Conservation (phyloP, 2,329 filamentous ascomycete species). For the Trichoderma sp. region DNA sequence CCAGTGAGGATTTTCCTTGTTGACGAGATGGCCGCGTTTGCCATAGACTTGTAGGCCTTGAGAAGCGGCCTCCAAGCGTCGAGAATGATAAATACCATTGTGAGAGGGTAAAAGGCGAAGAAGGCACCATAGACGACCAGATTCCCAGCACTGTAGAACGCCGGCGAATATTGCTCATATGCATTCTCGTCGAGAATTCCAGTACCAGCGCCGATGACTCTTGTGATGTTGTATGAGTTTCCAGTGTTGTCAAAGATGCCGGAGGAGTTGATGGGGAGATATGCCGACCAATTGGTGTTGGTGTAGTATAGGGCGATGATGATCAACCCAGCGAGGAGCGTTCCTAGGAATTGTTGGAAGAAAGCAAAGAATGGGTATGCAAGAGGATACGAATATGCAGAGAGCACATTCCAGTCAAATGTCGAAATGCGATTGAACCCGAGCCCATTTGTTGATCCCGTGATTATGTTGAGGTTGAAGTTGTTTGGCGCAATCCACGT, state of each 20-base stretch:
- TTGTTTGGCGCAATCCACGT: slow-evolving; percentile 54
- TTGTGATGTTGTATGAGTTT: slow-evolving; percentile 44
- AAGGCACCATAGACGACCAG: slow-evolving; percentile 38
- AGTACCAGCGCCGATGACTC: slow-evolving; percentile 46
- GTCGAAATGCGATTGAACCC: slow-evolving; percentile 55
- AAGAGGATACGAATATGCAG: slow-evolving; percentile 34
- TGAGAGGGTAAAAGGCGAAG: slow-evolving; percentile 41
- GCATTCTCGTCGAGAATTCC: slow-evolving; percentile 40
- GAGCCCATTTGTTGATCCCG: slow-evolving; percentile 45
- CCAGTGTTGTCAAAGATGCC: slow-evolving; percentile 50
- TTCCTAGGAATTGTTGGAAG: slow-evolving; percentile 41
- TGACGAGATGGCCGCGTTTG: slow-evolving; percentile 25
- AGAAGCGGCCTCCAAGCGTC: slow-evolving; percentile 38
- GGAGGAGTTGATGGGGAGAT: slow-evolving; percentile 53
- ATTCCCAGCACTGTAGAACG: slow-evolving; percentile 41
- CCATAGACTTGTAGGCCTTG: slow-evolving; percentile 40
- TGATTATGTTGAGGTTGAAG: slow-evolving; percentile 46
- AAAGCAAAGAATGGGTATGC: slow-evolving; percentile 43
- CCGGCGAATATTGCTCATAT: slow-evolving; percentile 43
- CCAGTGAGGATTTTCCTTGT: slow-evolving; percentile 26
- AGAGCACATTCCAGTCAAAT: slow-evolving; percentile 52
- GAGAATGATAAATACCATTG: slow-evolving; percentile 42
- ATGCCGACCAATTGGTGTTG: slow-evolving; percentile 43
- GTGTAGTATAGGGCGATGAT: slow-evolving; percentile 41
- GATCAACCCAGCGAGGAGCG: slow-evolving; percentile 37